A percentile compares a stretch with the other conserved stretches of the same genome.
Conservation (phyloP, 2,329 filamentous ascomycete species). For the Geosmithia flava region DNA sequence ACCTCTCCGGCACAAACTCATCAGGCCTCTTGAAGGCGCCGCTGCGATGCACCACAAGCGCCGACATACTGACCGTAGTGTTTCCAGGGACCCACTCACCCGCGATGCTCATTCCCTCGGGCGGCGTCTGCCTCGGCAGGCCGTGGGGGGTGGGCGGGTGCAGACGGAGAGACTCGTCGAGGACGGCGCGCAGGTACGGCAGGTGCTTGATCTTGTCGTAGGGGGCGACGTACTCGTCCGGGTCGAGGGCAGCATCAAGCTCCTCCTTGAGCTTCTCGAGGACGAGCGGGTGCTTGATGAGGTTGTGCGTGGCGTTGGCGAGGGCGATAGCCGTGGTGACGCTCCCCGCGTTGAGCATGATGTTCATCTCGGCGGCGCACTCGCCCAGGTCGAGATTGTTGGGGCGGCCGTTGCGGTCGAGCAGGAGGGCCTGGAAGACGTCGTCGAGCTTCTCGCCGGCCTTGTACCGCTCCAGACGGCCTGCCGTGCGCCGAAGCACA, state of each 20-base stretch:
- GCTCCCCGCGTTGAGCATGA: conserved; percentile 38
- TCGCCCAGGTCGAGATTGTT: conserved; percentile 42
- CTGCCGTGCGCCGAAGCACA: conserved; percentile 23
- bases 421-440: conserved; percentile 45
- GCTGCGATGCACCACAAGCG: conserved; percentile 24
- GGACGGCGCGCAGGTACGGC: conserved; percentile 36
- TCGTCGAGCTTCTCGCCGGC: conserved; percentile 43
- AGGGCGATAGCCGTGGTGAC: conserved; percentile 37
- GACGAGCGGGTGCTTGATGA: conserved; percentile 30
- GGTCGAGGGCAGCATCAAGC: conserved; percentile 28
- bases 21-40: too few relatives aligned
- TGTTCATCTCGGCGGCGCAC: conserved; percentile 40
- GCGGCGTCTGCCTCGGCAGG: conserved; percentile 13
- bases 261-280: conserved; percentile 29
- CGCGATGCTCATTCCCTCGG: conserved; percentile 15
- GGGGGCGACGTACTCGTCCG: conserved; percentile 27
- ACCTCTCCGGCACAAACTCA: conserved; percentile 24
- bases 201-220: conserved; percentile 38
- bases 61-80: conserved; percentile 24
- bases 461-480: conserved; percentile 25
- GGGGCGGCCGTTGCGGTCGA: conserved; percentile 24
- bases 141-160: conserved; percentile 14
- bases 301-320: conserved; percentile 37
- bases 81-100: conserved; percentile 20
- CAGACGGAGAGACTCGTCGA: conserved; percentile 32